Evolutionary conservation across 345 rosid genomes (phyloP).

Genomic region (Bruguiera sexangula): DNA sequence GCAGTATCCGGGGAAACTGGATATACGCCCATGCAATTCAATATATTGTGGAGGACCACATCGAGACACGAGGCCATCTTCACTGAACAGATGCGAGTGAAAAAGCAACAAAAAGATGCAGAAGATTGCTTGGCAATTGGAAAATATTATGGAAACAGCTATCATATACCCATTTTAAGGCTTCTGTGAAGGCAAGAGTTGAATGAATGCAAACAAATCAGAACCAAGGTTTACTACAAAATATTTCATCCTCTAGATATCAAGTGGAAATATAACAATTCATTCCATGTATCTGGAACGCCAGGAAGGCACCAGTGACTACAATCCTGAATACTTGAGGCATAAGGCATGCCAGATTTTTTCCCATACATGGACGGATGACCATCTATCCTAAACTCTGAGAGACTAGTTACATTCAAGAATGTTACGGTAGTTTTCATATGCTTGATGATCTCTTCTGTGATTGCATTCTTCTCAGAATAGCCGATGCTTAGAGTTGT

Average conservation of each 20-base stretch:
- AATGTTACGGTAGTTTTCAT: constrained; percentile 70
- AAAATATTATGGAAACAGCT: too few relatives aligned
- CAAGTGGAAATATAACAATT: constrained; percentile 60
- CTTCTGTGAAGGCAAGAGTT: constrained; percentile 8
- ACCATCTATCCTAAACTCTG: constrained; percentile 63
- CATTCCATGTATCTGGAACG: constrained; percentile 88
- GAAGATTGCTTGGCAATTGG: too few relatives aligned
- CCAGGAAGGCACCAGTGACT: constrained; percentile 99
- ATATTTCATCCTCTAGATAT: constrained; percentile 24
- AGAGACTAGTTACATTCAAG: constrained; percentile 59
- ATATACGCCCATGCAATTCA: too few relatives aligned
- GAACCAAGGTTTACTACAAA: neutral
- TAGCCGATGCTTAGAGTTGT: constrained; percentile 25
- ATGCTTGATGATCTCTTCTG: constrained; percentile 49
- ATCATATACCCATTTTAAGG: neutral
- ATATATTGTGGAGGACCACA: too few relatives aligned
- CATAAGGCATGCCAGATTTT: constrained; percentile 35
- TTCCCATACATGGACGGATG: constrained; percentile 70
- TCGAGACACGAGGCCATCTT: too few relatives aligned
- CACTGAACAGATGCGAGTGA: too few relatives aligned
- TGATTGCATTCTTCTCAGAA: constrained; percentile 49
- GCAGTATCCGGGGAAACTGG: too few relatives aligned
- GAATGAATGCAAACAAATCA: constrained; percentile 14
- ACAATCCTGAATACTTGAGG: constrained; percentile 64
- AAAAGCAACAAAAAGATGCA: too few relatives aligned